Evolutionary conservation across 2,329 filamentous ascomycete species (phyloP).

Genomic region (Nigrograna mackinnonii): DNA sequence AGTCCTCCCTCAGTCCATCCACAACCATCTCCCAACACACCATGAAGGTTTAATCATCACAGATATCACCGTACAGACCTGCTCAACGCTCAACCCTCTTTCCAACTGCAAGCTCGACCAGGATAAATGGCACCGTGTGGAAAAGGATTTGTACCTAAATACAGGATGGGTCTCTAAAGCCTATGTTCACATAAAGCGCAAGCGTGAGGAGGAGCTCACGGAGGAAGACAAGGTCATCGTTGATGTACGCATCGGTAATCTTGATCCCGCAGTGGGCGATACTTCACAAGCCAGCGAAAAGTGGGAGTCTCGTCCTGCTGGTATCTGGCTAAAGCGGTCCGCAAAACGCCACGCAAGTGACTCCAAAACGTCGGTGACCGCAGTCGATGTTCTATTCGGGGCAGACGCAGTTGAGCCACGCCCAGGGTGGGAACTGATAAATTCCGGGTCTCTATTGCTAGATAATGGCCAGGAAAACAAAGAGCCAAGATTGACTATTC

Average conservation of each 20-base stretch:
- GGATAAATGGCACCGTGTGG: conserved; percentile 77
- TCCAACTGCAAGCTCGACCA: conserved; percentile 76
- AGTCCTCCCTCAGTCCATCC: conserved; percentile 81
- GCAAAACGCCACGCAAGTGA: conserved; percentile 74
- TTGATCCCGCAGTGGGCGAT: conserved; percentile 66
- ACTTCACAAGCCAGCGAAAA: conserved; percentile 60
- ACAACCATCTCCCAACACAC: conserved; percentile 81
- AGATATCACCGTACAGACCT: conserved; percentile 78
- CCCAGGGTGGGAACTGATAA: conserved; percentile 79
- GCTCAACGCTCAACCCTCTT: conserved; percentile 73
- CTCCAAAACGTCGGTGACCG: conserved; percentile 74
- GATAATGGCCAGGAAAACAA: conserved; percentile 64
- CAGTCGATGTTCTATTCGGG: conserved; percentile 84
- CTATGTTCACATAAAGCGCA: conserved; percentile 80
- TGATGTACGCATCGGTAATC: conserved; percentile 74
- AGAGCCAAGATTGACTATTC: conserved; percentile 76
- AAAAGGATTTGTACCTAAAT: conserved; percentile 86
- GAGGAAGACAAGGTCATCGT: conserved; percentile 77
- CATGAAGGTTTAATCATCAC: conserved; percentile 84
- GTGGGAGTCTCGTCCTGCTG: conserved; percentile 79
- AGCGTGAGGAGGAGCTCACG: conserved; percentile 81
- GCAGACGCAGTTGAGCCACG: conserved; percentile 90
- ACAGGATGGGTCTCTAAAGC: conserved; percentile 74
- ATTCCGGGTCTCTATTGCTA: conserved; percentile 67
- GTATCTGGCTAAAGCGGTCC: conserved; percentile 81